A percentile compares a stretch with the other conserved stretches of the same genome.
Conservation (phyloP, 257 asterid genomes). For the Echium plantagineum region DNA sequence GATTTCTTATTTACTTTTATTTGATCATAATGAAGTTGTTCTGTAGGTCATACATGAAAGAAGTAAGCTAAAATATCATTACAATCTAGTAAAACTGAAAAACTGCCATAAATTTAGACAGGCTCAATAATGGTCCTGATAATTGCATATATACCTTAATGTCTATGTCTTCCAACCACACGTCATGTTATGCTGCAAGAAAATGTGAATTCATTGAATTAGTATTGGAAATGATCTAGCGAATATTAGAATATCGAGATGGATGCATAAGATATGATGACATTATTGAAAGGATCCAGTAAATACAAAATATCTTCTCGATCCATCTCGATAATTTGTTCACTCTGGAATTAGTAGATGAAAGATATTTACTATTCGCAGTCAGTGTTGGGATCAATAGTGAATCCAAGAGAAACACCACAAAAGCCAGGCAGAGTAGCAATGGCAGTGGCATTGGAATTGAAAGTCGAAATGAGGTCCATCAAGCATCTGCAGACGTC, state of each 20-base stretch:
- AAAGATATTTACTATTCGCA: conserved; percentile 56
- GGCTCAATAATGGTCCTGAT: background rate
- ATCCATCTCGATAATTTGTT: no score
- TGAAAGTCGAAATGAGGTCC: conserved; percentile 37
- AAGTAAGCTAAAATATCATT: background rate
- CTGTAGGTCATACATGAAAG: no score
- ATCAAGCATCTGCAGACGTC: conserved; percentile 63
- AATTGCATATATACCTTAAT: background rate
- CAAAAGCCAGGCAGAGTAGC: conserved; percentile 92
- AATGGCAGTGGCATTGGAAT: conserved; percentile 71
- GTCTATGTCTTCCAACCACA: background rate
- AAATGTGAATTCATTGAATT: background rate
- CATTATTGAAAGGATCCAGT: no score
- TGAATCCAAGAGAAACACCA: conserved; percentile 80
- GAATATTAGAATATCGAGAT: no score
- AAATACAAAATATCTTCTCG: no score
- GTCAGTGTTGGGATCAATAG: conserved; percentile 68
- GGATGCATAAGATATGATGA: no score
- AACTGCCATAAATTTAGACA: no score
- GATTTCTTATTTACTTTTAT: no score
- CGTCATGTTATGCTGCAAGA: background rate
- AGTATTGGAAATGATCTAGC: background rate
- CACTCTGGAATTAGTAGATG: background rate
- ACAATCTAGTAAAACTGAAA: background rate
- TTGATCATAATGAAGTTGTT: no score